Evolutionary conservation across 2,329 filamentous ascomycete genomes (phyloP).

Genomic region (Emmonsia crescens): DNA sequence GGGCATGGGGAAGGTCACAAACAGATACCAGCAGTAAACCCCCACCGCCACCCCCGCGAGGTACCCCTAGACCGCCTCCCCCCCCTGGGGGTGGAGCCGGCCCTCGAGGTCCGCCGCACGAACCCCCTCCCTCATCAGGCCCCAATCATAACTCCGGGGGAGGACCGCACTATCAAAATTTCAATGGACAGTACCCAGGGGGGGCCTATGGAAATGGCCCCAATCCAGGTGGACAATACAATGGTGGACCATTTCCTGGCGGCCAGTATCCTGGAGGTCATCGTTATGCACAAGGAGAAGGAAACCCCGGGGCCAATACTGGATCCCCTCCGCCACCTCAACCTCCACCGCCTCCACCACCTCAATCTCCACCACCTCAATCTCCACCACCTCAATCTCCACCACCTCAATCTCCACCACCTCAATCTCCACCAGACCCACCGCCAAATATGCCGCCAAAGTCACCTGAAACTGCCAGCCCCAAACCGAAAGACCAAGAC

Average conservation of each 20-base stretch:
- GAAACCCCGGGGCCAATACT: not conserved
- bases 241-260: constrained; percentile 25
- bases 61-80: constrained; percentile 11
- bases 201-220: constrained; percentile 19
- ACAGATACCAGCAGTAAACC: constrained; percentile 31
- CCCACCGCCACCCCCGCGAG: constrained; percentile 17
- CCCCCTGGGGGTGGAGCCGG: constrained; percentile 22
- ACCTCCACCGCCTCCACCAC: not conserved
- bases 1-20: constrained; percentile 61
- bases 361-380: not conserved
- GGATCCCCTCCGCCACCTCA: too few species aligned
- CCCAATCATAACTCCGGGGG: constrained; percentile 12
- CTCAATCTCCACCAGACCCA: not conserved
- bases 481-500: constrained; percentile 8
- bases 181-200: constrained; percentile 18
- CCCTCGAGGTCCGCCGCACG: constrained; percentile 20
- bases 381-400: not conserved
- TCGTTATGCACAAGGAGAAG: constrained; percentile 4
- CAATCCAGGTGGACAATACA: constrained; percentile 22
- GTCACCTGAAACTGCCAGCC: not conserved
- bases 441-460: constrained; percentile 7
- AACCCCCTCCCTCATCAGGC: constrained; percentile 17
- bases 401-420: not conserved
- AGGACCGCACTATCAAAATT: constrained; percentile 19
- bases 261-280: constrained; percentile 12